Percentiles rank a stretch among this genome's conserved stretches.
Conservation (phyloP, 2,329 filamentous ascomycete genomes). For the Fonsecaea pedrosoi region DNA sequence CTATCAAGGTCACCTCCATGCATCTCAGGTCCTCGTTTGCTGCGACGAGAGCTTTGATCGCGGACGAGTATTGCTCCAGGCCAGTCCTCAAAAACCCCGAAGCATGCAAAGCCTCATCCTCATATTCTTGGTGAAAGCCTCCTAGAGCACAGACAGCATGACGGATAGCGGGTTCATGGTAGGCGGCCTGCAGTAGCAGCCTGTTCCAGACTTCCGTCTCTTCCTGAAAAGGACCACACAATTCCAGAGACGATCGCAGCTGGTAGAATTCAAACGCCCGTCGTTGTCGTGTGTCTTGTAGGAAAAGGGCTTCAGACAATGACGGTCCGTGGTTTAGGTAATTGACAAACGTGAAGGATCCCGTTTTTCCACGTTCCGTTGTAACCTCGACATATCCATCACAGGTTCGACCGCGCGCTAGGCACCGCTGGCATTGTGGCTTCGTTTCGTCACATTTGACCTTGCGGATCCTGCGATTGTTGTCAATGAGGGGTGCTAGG, state of each 20-base stretch:
- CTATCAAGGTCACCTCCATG: slow-evolving; percentile 15
- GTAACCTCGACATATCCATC: slow-evolving; percentile 10
- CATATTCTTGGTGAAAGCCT: slow-evolving; percentile 14
- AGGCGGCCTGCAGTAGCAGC: slow-evolving; percentile 3
- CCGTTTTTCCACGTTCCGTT: neutral
- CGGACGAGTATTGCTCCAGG: slow-evolving; percentile 6
- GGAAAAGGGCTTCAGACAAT: slow-evolving; percentile 1
- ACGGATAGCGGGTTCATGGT: slow-evolving; percentile 9
- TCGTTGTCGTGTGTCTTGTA: slow-evolving; percentile 3
- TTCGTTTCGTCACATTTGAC: slow-evolving; percentile 13
- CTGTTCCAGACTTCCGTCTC: slow-evolving; percentile 14
- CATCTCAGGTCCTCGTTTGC: slow-evolving; percentile 1
- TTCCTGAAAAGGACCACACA: slow-evolving; percentile 7
- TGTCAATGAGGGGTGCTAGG: neutral
- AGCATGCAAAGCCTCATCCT: neutral
- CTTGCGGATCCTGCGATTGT: slow-evolving; percentile 10
- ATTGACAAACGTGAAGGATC: slow-evolving; percentile 8
- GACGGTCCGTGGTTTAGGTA: slow-evolving; percentile 7
- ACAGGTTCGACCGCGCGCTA: slow-evolving; percentile 3
- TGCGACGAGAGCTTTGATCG: slow-evolving; percentile 1
- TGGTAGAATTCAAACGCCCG: slow-evolving; percentile 9
- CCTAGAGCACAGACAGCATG: slow-evolving; percentile 9
- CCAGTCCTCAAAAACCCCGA: neutral
- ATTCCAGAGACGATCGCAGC: slow-evolving; percentile 9
- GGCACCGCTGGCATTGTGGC: slow-evolving; percentile 3